Base-by-base conservation (phyloP, 108 stramenopile genomes). In the Cyclotella atomus region DNA sequence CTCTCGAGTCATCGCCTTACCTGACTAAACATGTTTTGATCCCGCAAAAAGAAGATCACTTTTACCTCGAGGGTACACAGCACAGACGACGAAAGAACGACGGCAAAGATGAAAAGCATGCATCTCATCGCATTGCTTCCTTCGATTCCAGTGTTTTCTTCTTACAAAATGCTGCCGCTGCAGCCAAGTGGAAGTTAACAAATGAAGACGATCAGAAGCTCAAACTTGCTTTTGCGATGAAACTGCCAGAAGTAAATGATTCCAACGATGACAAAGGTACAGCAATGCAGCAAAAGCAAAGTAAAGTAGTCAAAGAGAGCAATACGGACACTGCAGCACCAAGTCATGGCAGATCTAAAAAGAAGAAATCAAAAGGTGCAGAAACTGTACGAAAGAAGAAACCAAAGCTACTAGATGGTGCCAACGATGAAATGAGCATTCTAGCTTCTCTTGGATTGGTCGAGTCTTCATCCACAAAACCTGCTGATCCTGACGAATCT, bases 111-210 rank as follows among this genome's bases (percentile, higher is more conserved):
- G 43, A 23, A 27, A 63, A 55, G 20, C 79, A 84, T 45, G 86
- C 45, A 63, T 76, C 77, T 9, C 87, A 90, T 73, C 85, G 91
- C 10, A 69, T 88, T 50, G 90, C 94, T 24, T 89, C 88, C 6
- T 92, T 93, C 70, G 91, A 95, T 65, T 91, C 94, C 2, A 89
- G 89, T 27, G 76, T 95, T 12, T 88, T 95, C 28, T 90, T 91
- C 62, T 75, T 92, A 21, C 94, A 95, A 61, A 95, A 91, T 63
- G 67, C 60, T 44, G 76, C 80, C 2, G 94, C 83, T 0, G 75
- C 79, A 53, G 15, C 34, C 9, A 77, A 81, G 68, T 89, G 88
- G 89, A 71, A 75, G 9, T 16, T 93, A 19, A 24, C 52, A 16
- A 69, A 75, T n/a, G 55, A 52, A 3, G 72, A 68, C 33, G 55